phyloP scores from a whole-genome alignment of 2,329 filamentous ascomycete species.

The Didymella keratinophila region DNA sequence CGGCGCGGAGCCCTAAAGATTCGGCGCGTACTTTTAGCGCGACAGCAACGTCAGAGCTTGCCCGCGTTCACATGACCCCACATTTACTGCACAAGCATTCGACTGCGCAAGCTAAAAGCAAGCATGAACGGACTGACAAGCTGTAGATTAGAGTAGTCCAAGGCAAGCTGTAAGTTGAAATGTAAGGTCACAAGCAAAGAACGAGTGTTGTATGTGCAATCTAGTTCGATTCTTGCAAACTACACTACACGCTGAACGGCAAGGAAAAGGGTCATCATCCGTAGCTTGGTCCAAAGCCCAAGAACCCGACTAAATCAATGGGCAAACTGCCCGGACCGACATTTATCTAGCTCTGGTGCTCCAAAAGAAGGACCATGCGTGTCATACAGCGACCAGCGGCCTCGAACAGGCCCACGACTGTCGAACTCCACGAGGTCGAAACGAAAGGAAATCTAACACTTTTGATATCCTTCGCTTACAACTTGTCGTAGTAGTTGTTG shows the following conservation, averaged over 20 bases:
- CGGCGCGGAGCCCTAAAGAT: conserved; percentile 6
- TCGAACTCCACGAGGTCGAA: conserved; percentile 43
- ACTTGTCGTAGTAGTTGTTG: conserved; percentile 99
- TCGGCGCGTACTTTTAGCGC: conserved; percentile 25
- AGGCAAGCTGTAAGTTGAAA: too few species aligned
- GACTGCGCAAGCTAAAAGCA: not conserved
- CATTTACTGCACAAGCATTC: conserved; percentile 22
- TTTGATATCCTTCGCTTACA: conserved; percentile 69
- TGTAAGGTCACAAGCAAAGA: not conserved
- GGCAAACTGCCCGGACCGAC: conserved; percentile 48
- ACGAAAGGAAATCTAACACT: conserved; percentile 55
- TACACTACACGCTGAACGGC: conserved; percentile 49
- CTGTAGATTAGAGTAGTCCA: too few species aligned
- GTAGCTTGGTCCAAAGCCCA: conserved; percentile 43
- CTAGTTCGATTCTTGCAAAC: conserved; percentile 44
- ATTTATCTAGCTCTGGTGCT: conserved; percentile 47
- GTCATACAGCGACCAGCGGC: conserved; percentile 46
- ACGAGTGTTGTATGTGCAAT: conserved; percentile 31
- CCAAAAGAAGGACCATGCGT: conserved; percentile 41
- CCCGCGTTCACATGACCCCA: conserved; percentile 35
- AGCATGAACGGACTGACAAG: too few species aligned
- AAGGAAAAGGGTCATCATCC: conserved; percentile 47
- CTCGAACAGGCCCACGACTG: conserved; percentile 47
- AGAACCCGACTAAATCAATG: conserved; percentile 39
- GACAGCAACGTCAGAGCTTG: conserved; percentile 21